These are phyloP conservation scores for Psidium friedrichsthalianum DNA, from an alignment of 345 rosid genomes.

Conservation along the genomic window DNA sequence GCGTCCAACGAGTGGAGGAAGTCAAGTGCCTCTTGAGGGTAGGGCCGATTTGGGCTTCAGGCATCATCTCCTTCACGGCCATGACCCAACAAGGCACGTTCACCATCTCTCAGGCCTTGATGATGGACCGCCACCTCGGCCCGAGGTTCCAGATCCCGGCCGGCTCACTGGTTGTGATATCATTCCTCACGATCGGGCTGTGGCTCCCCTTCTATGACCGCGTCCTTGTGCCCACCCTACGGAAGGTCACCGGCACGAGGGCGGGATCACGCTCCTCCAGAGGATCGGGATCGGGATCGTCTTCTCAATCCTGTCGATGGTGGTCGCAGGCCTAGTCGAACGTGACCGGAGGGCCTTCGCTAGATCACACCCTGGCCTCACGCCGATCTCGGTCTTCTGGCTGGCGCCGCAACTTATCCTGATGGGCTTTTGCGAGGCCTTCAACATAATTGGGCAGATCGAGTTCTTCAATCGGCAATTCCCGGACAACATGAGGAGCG, in stretches of 20 bases:
- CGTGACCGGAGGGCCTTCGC: slow-evolving; percentile 25
- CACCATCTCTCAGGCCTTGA: slow-evolving; percentile 34
- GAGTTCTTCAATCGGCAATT: slow-evolving; percentile 57
- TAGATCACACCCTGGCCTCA: slow-evolving; percentile 1
- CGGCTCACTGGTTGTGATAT: slow-evolving; percentile 24
- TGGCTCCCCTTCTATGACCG: slow-evolving; percentile 63
- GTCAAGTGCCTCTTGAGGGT: slow-evolving; percentile 46
- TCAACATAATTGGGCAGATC: slow-evolving; percentile 41
- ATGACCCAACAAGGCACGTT: slow-evolving; percentile 35
- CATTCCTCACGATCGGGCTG: slow-evolving; percentile 36
- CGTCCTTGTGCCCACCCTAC: slow-evolving; percentile 27
- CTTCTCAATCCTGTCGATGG: slow-evolving; percentile 36
- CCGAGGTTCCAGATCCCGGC: slow-evolving; percentile 46
- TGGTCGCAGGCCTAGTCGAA: slow-evolving; percentile 38
- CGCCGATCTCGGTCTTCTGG: slow-evolving; percentile 38
- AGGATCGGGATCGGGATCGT: slow-evolving; percentile 43
- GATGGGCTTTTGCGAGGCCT: slow-evolving; percentile 51
- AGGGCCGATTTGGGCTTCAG: slow-evolving; percentile 47
- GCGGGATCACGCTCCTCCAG: slow-evolving; percentile 50
- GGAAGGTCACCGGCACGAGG: slow-evolving; percentile 28
- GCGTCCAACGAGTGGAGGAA: slow-evolving; percentile 61
- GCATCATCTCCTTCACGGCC: slow-evolving; percentile 27
- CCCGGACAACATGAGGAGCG: slow-evolving; percentile 55
- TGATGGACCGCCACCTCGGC: slow-evolving; percentile 56
- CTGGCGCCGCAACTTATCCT: slow-evolving; percentile 50